Evolutionary conservation across 2,329 filamentous ascomycete genomes (phyloP).

Genomic region (Colletotrichum spinosum): DNA sequence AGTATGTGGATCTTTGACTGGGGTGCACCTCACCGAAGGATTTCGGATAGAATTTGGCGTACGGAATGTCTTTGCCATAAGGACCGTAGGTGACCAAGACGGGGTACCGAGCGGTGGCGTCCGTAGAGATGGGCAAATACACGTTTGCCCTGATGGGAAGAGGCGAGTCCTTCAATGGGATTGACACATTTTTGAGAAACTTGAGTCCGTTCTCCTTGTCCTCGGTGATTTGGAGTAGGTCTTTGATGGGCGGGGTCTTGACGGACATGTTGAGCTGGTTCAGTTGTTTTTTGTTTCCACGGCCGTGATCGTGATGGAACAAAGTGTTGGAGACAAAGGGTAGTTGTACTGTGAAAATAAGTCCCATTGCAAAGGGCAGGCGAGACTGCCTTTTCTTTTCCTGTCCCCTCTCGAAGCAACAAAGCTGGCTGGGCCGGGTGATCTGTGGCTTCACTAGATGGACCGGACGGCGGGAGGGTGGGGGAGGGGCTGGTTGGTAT

Average conservation of each 20-base stretch:
- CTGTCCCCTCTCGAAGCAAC: neutral
- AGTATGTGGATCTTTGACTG: slow-evolving; percentile 64
- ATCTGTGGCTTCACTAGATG: slow-evolving; percentile 3
- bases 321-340: neutral
- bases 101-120: slow-evolving; percentile 52
- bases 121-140: slow-evolving; percentile 47
- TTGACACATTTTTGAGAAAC: slow-evolving; percentile 49
- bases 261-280: slow-evolving; percentile 15
- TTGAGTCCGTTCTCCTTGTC: slow-evolving; percentile 43
- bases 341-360: neutral
- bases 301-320: no score
- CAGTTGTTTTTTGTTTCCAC: no score
- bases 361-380: neutral
- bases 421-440: neutral
- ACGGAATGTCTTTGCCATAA: slow-evolving; percentile 79
- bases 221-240: slow-evolving; percentile 29
- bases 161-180: slow-evolving; percentile 45
- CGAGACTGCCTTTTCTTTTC: no score
- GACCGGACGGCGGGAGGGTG: slow-evolving; percentile 26
- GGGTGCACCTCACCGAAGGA: slow-evolving; percentile 63
- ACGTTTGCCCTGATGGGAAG: slow-evolving; percentile 52
- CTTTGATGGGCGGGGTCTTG: slow-evolving; percentile 32
- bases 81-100: slow-evolving; percentile 79
- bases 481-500: slow-evolving; percentile 27
- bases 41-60: slow-evolving; percentile 59